A percentile compares a stretch with the other conserved stretches of the same genome.
These are phyloP conservation scores for Lichtheimia ornata DNA, from an alignment of 371 early-diverging fungal genomes.

Conservation along the genomic window DNA sequence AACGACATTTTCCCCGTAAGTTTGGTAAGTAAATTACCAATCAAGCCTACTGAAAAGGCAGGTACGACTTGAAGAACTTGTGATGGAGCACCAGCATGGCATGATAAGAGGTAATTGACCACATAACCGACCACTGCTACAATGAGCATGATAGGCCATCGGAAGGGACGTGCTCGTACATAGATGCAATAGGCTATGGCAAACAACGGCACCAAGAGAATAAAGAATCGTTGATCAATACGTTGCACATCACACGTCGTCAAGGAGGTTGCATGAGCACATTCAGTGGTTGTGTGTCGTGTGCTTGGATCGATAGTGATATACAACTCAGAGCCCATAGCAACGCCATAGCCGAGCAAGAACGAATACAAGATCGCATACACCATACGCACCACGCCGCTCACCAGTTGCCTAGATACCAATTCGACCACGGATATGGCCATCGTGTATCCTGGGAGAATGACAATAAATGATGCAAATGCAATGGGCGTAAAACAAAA, in stretches of 20 bases:
- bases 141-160: constrained; percentile 44
- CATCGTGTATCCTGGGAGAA: constrained; percentile 75
- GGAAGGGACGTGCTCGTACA: constrained; percentile 38
- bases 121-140: constrained; percentile 39
- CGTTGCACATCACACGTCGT: constrained; percentile 30
- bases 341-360: constrained; percentile 77
- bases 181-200: constrained; percentile 45
- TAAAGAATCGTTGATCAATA: constrained; percentile 29
- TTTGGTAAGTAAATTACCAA: constrained; percentile 55
- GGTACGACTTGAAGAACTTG: constrained; percentile 53
- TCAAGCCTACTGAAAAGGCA: constrained; percentile 56
- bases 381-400: constrained; percentile 83
- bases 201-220: constrained; percentile 44
- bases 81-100: constrained; percentile 48
- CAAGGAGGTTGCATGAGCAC: constrained; percentile 18
- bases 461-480: constrained; percentile 57
- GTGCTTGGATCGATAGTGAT: constrained; percentile 33
- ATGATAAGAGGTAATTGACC: constrained; percentile 31
- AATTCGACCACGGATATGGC: constrained; percentile 81
- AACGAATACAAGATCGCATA: constrained; percentile 80
- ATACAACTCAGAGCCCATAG: constrained; percentile 65
- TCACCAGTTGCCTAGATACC: constrained; percentile 82
- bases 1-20: constrained; percentile 57
- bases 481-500: constrained; percentile 55
- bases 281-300: constrained; percentile 15